A percentile compares a stretch with the other conserved stretches of the same genome.
Conservation (phyloP, 306 rosid genomes). For the Rosa multiflora region DNA sequence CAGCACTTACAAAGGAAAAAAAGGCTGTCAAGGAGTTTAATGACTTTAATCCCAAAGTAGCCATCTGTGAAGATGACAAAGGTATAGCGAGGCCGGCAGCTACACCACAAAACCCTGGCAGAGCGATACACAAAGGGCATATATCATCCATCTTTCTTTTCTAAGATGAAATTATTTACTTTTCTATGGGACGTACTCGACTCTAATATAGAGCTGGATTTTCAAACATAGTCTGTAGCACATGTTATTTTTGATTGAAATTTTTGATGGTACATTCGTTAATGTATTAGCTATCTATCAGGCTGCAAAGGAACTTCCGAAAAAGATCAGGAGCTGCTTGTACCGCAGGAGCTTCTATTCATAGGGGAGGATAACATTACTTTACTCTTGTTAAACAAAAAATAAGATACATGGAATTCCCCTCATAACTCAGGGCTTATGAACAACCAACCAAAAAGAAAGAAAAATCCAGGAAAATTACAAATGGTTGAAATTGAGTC, state of each 20-base stretch:
- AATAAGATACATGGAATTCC: conserved; percentile 9
- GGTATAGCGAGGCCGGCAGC: no score
- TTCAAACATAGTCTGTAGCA: not conserved
- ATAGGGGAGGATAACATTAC: not conserved
- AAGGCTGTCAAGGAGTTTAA: no score
- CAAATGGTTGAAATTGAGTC: conserved; percentile 17
- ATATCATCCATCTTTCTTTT: not conserved
- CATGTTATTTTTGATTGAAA: not conserved
- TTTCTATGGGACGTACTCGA: not conserved
- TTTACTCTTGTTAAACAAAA: no score
- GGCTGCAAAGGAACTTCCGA: not conserved
- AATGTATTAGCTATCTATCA: no score
- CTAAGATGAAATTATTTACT: not conserved
- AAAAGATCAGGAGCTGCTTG: not conserved
- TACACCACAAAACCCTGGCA: no score
- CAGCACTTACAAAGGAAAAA: no score
- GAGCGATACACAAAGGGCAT: no score
- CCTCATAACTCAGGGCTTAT: conserved; percentile 23
- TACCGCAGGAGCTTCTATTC: not conserved
- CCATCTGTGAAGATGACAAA: no score
- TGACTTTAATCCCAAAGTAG: no score
- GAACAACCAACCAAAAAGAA: not conserved
- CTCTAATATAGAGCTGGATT: not conserved
- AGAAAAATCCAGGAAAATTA: conserved; percentile 1
- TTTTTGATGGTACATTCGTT: not conserved